Percentiles rank a stretch among this genome's conserved stretches.
Conservation (phyloP, 257 asterid genomes). For the Nicotiana sylvestris region DNA sequence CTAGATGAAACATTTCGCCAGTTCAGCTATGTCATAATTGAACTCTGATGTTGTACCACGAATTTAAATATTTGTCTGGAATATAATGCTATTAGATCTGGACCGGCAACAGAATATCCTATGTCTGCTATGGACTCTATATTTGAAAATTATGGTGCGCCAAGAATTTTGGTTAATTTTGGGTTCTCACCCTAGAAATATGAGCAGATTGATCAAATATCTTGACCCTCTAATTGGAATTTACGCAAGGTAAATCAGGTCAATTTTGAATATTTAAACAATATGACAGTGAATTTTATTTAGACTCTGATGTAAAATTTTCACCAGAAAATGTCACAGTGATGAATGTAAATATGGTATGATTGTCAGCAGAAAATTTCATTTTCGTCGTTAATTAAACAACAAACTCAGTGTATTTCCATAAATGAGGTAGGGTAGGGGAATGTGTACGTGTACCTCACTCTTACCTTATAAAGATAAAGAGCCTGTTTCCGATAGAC, state of each 20-base stretch:
- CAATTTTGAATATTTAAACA: background rate
- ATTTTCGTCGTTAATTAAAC: background rate
- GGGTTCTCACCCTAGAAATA: background rate
- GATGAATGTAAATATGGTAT: background rate
- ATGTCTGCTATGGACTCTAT: background rate
- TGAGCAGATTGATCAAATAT: background rate
- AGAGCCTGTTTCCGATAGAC: no score
- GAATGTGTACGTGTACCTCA: no score
- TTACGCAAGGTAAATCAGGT: background rate
- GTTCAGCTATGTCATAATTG: slow-evolving; percentile 1
- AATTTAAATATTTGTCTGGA: background rate
- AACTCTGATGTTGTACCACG: background rate
- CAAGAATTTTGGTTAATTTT: background rate
- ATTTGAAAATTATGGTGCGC: background rate
- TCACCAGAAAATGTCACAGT: no score
- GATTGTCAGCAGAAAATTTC: background rate
- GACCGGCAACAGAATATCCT: background rate
- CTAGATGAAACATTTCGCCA: background rate
- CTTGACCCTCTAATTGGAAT: background rate
- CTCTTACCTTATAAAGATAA: no score
- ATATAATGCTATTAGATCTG: background rate
- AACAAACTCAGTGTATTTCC: no score
- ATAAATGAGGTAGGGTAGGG: no score
- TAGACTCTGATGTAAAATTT: no score
- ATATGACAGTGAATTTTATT: no score